Conservation (phyloP, 73 alveolate species). For the Uronychia setigera region DNA sequence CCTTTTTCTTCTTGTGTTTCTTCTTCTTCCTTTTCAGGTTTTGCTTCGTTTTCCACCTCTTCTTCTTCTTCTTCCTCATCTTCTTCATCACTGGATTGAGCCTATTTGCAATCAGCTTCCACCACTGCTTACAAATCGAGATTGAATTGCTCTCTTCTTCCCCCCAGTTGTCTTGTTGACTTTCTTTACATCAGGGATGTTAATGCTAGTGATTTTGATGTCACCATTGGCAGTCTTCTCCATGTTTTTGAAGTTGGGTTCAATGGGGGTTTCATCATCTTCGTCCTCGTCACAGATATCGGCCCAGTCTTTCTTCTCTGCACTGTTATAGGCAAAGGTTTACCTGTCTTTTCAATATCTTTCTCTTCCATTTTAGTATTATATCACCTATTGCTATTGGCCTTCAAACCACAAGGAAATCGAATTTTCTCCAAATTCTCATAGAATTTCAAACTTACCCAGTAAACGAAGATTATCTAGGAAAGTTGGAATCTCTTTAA, state of each 20-base stretch:
- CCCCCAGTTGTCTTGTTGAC: background rate
- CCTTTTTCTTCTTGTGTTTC: background rate
- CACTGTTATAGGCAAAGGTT: no score
- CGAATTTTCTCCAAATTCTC: no score
- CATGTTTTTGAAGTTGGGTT: background rate
- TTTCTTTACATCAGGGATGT: background rate
- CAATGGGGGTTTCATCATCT: background rate
- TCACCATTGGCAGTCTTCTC: background rate
- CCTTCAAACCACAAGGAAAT: no score
- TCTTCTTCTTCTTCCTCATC: slow-evolving; percentile 2
- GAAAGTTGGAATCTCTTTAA: no score
- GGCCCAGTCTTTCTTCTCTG: no score
- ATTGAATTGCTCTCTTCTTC: background rate
- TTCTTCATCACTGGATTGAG: slow-evolving; percentile 7
- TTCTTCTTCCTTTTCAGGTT: background rate
- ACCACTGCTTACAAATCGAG: background rate
- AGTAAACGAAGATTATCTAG: no score
- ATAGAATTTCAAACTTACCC: no score
- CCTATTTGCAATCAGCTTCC: background rate
- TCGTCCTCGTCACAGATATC: background rate
- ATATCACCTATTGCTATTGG: no score
- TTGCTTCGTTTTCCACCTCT: background rate
- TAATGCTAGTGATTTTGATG: background rate
- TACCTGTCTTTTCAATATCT: no score
- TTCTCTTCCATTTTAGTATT: no score